A percentile compares a stretch with the other conserved stretches of the same genome.
These are phyloP conservation scores for Alloteropsis semialata DNA, from an alignment of 176 grass and related monocot genomes.

Conservation along the genomic window DNA sequence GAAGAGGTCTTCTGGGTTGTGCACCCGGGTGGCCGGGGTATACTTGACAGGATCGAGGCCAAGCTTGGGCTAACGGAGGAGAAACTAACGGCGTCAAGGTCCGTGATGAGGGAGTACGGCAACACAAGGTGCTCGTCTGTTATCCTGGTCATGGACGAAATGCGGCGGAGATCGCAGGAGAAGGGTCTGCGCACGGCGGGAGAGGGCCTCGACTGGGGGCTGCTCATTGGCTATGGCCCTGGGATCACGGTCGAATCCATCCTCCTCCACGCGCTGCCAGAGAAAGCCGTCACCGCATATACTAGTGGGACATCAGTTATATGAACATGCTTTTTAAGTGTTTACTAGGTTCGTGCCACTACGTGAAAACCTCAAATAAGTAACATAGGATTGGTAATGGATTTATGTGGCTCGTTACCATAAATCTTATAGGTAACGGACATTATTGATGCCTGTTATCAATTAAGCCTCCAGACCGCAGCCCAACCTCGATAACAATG, in stretches of 20 bases:
- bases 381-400: no score
- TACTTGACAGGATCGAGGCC: slow-evolving; percentile 51
- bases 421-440: no score
- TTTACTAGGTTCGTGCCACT: no score
- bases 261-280: not conserved
- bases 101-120: slow-evolving; percentile 49
- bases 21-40: slow-evolving; percentile 51
- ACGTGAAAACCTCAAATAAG: no score
- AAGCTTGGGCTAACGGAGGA: slow-evolving; percentile 29
- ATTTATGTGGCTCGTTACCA: no score
- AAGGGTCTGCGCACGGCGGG: slow-evolving; percentile 5
- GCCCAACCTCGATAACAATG: no score
- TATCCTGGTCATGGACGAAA: slow-evolving; percentile 59
- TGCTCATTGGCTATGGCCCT: slow-evolving; percentile 32
- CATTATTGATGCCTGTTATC: no score
- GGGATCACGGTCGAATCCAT: slow-evolving; percentile 15
- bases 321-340: not conserved
- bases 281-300: not conserved
- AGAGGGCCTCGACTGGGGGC: slow-evolving; percentile 57
- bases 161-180: slow-evolving; percentile 12
- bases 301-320: not conserved
- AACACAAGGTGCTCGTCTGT: slow-evolving; percentile 61
- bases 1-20: slow-evolving; percentile 59
- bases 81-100: slow-evolving; percentile 32
- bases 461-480: no score